Base-by-base conservation (phyloP, 306 rosid genomes). In the Ceratonia siliqua region DNA sequence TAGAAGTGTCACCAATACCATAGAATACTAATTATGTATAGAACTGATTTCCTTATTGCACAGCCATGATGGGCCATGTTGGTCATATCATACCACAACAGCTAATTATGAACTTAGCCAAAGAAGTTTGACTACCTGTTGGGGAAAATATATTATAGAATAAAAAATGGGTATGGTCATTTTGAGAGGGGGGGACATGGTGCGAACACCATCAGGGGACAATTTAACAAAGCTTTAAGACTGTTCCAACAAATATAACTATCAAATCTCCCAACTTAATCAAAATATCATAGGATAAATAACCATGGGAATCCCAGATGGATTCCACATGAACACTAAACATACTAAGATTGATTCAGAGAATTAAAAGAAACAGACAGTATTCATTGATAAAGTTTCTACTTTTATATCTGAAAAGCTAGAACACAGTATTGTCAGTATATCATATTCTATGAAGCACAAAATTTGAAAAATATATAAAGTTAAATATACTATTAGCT, bases 151-250 rank as follows among this genome's bases (percentile, higher is more conserved):
- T 11, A 5, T 6, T 42, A 14, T 45, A 18, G 17, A 45, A 68
- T 57, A 57, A 77, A 65, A 68, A 57, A 58, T 4, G 21, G 55
- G 62, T 56, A 78, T 49, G 55, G 45, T 25, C 76, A 49, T 59
- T 68, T 38, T 78, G 64, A 49, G 32, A 9, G 17, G 43, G 39
- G 63, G 63, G 38, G 53, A 13, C 43, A 76, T 45, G 48, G 12
- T n/a, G 21, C 52, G 25, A 59, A 78, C 32, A 78, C 10, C 58
- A 68, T 15, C 46, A 59, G 49, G 73, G 80, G 55, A 8, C 62
- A 74, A 67, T 30, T 39, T 68, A 67, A 25, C 54, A 57, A 17
- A 73, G 42, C 38, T 39, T 35, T 30, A 21, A 68, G 62, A 62
- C 36, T 43, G 35, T 52, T 75, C 59, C 61, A 71, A 17, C 41